Evolutionary conservation across 768 basidiomycete species (phyloP).

Genomic region (Pleurotus platypus): DNA sequence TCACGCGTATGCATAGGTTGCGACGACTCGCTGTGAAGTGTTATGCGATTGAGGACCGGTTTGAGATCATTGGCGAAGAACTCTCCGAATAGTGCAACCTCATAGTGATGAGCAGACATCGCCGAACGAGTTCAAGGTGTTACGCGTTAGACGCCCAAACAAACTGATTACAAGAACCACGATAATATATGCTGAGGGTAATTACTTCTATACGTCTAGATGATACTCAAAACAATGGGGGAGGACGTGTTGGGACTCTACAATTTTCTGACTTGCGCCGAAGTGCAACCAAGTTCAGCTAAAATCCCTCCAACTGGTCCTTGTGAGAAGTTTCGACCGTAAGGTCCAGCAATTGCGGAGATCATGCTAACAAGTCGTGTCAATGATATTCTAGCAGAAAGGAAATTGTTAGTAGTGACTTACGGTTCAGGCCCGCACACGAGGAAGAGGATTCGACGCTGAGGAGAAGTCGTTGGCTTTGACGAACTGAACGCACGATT

Average conservation of each 20-base stretch:
- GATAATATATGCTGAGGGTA: no score
- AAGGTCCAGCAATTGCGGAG: constrained; percentile 68
- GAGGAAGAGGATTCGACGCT: constrained; percentile 55
- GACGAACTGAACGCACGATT: constrained; percentile 19
- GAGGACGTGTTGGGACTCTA: constrained; percentile 18
- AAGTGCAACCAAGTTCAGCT: constrained; percentile 56
- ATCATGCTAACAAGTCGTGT: constrained; percentile 57
- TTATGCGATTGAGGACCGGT: constrained; percentile 75
- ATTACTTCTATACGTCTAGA: background rate
- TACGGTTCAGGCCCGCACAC: constrained; percentile 86
- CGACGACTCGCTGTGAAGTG: constrained; percentile 77
- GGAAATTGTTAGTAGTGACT: constrained; percentile 19
- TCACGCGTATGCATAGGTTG: constrained; percentile 71
- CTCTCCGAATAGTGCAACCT: constrained; percentile 80
- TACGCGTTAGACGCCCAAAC: no score
- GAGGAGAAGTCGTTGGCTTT: background rate
- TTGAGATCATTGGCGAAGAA: constrained; percentile 77
- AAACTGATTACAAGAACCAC: no score
- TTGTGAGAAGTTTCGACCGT: constrained; percentile 73
- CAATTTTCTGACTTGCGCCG: constrained; percentile 68
- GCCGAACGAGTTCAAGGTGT: background rate
- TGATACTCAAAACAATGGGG: no score
- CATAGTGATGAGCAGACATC: constrained; percentile 64
- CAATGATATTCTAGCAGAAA: background rate
- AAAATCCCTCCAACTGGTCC: constrained; percentile 67